Evolutionary conservation across 176 grass and related monocot genomes (phyloP), one percentile per base, ranked within the genome.

Genomic region (Cenchrus purpureus): DNA sequence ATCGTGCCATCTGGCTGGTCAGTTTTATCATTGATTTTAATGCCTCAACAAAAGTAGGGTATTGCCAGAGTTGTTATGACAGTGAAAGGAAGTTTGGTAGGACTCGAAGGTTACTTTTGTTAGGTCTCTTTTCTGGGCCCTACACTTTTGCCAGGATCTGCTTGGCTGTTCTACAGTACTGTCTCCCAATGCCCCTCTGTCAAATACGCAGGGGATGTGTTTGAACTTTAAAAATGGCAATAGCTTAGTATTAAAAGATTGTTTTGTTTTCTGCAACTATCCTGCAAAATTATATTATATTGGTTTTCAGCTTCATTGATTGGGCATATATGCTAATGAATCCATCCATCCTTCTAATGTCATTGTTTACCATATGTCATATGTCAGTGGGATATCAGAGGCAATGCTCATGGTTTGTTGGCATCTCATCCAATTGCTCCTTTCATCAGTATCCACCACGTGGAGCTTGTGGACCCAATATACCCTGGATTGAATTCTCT

Each of bases 361-460:
- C 15, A 11, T 11, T 77, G 90, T 86, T 29, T 3, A 12, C 63
- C 28, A 77, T 29, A 12, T 85, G 5, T 86, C 44, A 74, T 90
- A 28, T 49, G 77, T 83, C 88, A 98, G 97, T 99, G 91, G 97
- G 97, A 99, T 86, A 92, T 99, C 85, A 96, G 93, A 81, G 97
- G 97, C 42, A 95, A 91, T 77, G 86, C 86, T 42, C 81, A 89
- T 83, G 97, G 97, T 62, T 81, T 99, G 78, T 76, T 99, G 83
- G 93, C 93, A n/a, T 90, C 97, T 82, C 97, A 99, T 74, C 97
- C 93, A 70, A 86, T 96, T 70, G 83, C 91, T 87, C 93, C 93
- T 80, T 99, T 99, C 77, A 86, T 99, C 69, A 86, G 93, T 25
- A 99, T 96, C 43, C 97, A 99, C 62, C 97, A 99, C 88, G 63